phyloP scores from a whole-genome alignment of 2,329 filamentous ascomycete species.

The Penicillium aurantiogriseum region DNA sequence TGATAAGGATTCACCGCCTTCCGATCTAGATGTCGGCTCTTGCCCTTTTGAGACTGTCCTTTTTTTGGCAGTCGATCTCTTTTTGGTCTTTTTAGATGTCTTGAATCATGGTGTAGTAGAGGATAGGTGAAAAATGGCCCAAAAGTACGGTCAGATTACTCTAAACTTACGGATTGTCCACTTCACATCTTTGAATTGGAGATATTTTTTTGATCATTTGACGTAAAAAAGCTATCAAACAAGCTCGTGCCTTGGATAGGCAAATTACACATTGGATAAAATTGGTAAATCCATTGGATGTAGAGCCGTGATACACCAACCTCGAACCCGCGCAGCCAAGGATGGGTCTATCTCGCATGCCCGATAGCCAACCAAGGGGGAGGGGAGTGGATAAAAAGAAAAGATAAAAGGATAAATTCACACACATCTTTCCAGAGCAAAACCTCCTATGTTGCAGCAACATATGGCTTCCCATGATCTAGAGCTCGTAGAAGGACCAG shows the following conservation, averaged over 20 bases:
- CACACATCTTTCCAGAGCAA: constrained; percentile 4
- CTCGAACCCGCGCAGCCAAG: constrained; percentile 3
- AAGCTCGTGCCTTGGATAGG: background rate
- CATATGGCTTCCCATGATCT: constrained; percentile 9
- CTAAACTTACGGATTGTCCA: background rate
- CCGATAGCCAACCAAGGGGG: background rate
- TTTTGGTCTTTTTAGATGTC: background rate
- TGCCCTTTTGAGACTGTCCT: too few species aligned
- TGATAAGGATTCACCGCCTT: constrained; percentile 15
- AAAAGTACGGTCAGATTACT: background rate
- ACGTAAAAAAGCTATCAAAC: constrained; percentile 5
- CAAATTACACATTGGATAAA: background rate
- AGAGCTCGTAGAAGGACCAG: constrained; percentile 66
- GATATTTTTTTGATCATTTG: constrained; percentile 5
- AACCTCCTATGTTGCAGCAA: background rate
- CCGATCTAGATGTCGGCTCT: background rate
- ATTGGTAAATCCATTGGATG: background rate
- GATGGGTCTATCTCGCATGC: constrained; percentile 5
- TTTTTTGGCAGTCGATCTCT: background rate
- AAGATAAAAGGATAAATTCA: constrained; percentile 19
- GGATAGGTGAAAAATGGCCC: background rate
- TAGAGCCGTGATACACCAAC: constrained; percentile 2
- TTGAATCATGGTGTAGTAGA: background rate
- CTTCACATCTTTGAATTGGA: background rate
- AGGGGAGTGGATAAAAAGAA: constrained; percentile 1